Conservation (phyloP, 2,329 filamentous ascomycete genomes). For the Talaromyces sp. region DNA sequence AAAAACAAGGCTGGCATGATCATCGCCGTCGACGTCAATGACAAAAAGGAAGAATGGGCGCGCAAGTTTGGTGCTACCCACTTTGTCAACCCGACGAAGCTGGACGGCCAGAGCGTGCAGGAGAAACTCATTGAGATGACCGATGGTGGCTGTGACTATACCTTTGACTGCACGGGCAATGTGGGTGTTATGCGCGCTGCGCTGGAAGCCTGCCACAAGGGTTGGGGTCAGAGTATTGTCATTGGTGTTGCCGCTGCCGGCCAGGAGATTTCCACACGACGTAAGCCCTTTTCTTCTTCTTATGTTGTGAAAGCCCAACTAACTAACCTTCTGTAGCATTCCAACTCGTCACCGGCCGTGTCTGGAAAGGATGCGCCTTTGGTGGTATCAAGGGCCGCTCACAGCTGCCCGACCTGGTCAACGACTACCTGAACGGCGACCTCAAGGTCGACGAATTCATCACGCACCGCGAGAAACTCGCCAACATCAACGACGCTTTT, state of each 20-base stretch:
- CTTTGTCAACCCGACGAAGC: slow-evolving; percentile 88
- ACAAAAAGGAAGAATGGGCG: slow-evolving; percentile 83
- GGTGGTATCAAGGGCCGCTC: slow-evolving; percentile 96
- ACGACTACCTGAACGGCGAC: slow-evolving; percentile 81
- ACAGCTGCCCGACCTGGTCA: slow-evolving; percentile 80
- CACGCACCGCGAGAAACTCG: slow-evolving; percentile 81
- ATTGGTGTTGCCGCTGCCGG: slow-evolving; percentile 96
- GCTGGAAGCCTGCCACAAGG: slow-evolving; percentile 97
- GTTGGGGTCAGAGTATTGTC: slow-evolving; percentile 96
- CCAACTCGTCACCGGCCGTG: slow-evolving; percentile 94
- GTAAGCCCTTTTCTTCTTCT: slow-evolving; percentile 54
- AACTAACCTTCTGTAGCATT: slow-evolving; percentile 59
- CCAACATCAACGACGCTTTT: slow-evolving; percentile 84
- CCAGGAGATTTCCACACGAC: slow-evolving; percentile 89
- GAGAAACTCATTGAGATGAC: slow-evolving; percentile 96
- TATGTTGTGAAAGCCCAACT: too few species aligned
- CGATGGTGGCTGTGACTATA: slow-evolving; percentile 96
- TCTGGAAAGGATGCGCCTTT: slow-evolving; percentile 97
- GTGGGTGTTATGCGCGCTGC: slow-evolving; percentile 93
- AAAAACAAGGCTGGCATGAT: slow-evolving; percentile 66
- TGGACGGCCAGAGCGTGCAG: slow-evolving; percentile 71
- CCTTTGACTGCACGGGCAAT: slow-evolving; percentile 98
- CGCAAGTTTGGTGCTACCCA: slow-evolving; percentile 94
- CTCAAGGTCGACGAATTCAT: slow-evolving; percentile 99
- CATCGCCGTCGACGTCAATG: slow-evolving; percentile 73